These are phyloP conservation scores for Clitopilus hobsonii DNA, from an alignment of 768 basidiomycete genomes.

Conservation along the genomic window DNA sequence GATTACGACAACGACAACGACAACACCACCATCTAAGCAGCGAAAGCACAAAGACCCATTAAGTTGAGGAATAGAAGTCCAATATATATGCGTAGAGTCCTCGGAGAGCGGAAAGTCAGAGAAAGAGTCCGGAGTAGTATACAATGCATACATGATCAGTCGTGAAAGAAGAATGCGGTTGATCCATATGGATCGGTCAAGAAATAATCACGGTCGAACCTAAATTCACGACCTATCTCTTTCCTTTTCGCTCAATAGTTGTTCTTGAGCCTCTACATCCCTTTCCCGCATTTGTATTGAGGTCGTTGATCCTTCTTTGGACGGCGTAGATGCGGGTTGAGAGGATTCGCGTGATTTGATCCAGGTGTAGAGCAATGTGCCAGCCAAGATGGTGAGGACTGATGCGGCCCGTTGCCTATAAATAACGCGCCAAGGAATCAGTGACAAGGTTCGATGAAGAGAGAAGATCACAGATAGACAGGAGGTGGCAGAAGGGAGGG, in stretches of 20 bases:
- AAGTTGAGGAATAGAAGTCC: neutral
- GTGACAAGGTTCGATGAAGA: neutral
- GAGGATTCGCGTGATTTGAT: slow-evolving; percentile 47
- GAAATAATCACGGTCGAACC: too few relatives aligned
- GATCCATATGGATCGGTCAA: too few relatives aligned
- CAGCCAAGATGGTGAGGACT: slow-evolving; percentile 54
- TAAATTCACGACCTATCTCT: neutral
- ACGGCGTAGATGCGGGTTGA: slow-evolving; percentile 11
- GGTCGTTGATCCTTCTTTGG: neutral
- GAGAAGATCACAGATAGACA: neutral
- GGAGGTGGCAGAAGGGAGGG: neutral
- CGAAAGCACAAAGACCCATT: neutral
- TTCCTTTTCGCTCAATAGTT: slow-evolving; percentile 11
- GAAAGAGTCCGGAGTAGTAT: neutral
- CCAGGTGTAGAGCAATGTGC: slow-evolving; percentile 69
- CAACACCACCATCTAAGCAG: neutral
- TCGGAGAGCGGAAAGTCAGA: too few relatives aligned
- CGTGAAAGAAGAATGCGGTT: neutral
- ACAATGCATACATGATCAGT: neutral
- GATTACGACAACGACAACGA: neutral
- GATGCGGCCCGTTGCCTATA: slow-evolving; percentile 55
- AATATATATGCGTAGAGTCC: slow-evolving; percentile 1
- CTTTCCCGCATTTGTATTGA: slow-evolving; percentile 1
- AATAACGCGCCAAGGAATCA: neutral
- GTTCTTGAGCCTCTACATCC: slow-evolving; percentile 12